Conservation (phyloP, 1,284 basidiomycete genomes). For the Leccinum subrobustum region DNA sequence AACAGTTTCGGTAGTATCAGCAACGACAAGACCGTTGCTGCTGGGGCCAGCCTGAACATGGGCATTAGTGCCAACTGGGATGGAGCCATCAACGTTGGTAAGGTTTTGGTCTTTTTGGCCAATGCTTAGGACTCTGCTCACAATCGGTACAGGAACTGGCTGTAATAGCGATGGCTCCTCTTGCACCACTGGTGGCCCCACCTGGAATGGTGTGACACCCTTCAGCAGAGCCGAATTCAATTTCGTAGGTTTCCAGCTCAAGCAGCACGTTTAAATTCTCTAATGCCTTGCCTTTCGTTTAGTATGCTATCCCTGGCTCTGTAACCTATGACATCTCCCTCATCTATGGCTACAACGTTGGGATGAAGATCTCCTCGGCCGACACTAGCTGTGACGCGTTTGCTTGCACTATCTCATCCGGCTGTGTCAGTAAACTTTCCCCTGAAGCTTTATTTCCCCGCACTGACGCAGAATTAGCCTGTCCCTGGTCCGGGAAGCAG, state of each 20-base stretch:
- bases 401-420: conserved; percentile 32
- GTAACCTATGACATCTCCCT: conserved; percentile 39
- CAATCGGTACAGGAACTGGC: conserved; percentile 29
- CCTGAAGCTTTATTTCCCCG: not conserved
- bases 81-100: conserved; percentile 35
- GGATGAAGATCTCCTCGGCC: conserved; percentile 35
- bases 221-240: conserved; percentile 37
- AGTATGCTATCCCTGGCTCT: conserved; percentile 31
- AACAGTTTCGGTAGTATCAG: conserved; percentile 30
- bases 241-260: conserved; percentile 13
- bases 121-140: conserved; percentile 3
- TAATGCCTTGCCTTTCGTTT: not conserved
- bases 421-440: conserved; percentile 23
- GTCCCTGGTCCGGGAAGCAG: conserved; percentile 25
- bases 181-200: conserved; percentile 35
- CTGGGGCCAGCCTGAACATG: conserved; percentile 27
- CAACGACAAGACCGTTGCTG: conserved; percentile 27
- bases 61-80: conserved; percentile 36
- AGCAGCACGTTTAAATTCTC: not conserved
- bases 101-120: not conserved
- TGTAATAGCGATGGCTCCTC: conserved; percentile 19
- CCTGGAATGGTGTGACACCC: conserved; percentile 32
- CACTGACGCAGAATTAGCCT: conserved; percentile 21
- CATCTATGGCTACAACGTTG: conserved; percentile 39
- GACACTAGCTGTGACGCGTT: conserved; percentile 28